Conservation (phyloP, 805 yeast genomes). For the Lipomyces anomalus region DNA sequence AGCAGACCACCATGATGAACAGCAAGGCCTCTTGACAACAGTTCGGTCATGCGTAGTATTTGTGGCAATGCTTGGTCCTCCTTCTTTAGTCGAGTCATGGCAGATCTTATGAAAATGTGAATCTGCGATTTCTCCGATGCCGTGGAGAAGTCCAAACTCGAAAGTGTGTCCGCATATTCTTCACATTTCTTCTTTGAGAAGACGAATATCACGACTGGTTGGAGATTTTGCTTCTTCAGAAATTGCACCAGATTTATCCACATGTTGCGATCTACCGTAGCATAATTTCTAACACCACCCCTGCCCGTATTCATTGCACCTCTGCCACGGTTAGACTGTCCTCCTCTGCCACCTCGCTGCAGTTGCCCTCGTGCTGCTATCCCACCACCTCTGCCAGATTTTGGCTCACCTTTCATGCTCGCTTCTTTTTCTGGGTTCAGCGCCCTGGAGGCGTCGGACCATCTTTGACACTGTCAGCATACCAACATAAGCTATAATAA, state of each 20-base stretch:
- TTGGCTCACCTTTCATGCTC: too few species aligned
- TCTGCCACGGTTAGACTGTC: conserved; percentile 24
- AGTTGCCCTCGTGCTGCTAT: conserved; percentile 34
- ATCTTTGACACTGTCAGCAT: conserved; percentile 1
- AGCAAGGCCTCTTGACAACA: conserved; percentile 86
- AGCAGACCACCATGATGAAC: conserved; percentile 92
- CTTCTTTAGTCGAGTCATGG: conserved; percentile 76
- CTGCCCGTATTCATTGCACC: conserved; percentile 39
- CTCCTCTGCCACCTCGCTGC: conserved; percentile 18
- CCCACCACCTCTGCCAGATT: conserved; percentile 39
- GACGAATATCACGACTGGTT: conserved; percentile 90
- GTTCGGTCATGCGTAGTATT: conserved; percentile 71
- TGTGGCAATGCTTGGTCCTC: conserved; percentile 95
- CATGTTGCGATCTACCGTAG: conserved; percentile 72
- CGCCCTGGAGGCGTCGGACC: conserved; percentile 29
- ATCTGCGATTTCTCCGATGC: conserved; percentile 86
- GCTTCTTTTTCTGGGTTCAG: conserved; percentile 36
- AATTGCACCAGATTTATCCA: conserved; percentile 71
- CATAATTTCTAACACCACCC: conserved; percentile 41
- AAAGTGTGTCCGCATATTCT: conserved; percentile 77
- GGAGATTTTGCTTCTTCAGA: conserved; percentile 58
- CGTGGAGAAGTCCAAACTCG: conserved; percentile 69
- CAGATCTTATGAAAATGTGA: conserved; percentile 86
- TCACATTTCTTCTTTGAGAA: conserved; percentile 92
- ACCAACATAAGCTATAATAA: conserved; percentile 37